Evolutionary conservation across 768 basidiomycete species (phyloP), one percentile per base, ranked within the genome.

Genomic region (Boletales sp.): DNA sequence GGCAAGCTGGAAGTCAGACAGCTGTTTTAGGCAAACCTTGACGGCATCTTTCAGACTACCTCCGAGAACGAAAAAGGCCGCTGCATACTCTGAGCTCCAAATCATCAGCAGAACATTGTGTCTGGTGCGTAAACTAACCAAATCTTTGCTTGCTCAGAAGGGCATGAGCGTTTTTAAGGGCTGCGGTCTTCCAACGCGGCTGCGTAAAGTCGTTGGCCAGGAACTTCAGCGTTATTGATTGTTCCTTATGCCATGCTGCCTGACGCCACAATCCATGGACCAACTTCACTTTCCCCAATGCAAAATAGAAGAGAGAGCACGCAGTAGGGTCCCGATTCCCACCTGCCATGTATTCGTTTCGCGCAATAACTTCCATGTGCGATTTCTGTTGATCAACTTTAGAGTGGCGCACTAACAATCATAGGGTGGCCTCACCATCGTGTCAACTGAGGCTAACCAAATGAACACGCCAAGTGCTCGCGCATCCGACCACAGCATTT

Each of bases 241-340:
- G 93, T 57, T 98, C 97, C 56, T 82, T 87, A 58, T 98, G 94
- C 81, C 93, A 94, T 2, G 82, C 82, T 1, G 94, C 91, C 64
- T 98, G 97, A 60, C 90, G 81, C 97, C 97, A 99, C 12, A 99
- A 75, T 7, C 94, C 92, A 54, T 93, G 89, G 0, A 99, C 93
- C 10, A 97, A 78, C 61, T 92, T 93, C 50, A 81, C 78, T 64
- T 97, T 98, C 13, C 92, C 89, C 12, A 99, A 72, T 3, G 97
- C 94, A 58, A 99, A 97, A 68, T 97, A 99, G 66, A 87, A 90
- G 38, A 99, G 73, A 7, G 90, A 94, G 59, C 94, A 94, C 8
- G 82, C 71, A 5, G 86, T 87, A 7, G 97, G 97, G 69, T 99
- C 94, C 6, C 93, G 85, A 48, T 78, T 77, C 15, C 94, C 92